Conservation (phyloP, 169 alveolate genomes). For the Cryptosporidium meleagridis region DNA sequence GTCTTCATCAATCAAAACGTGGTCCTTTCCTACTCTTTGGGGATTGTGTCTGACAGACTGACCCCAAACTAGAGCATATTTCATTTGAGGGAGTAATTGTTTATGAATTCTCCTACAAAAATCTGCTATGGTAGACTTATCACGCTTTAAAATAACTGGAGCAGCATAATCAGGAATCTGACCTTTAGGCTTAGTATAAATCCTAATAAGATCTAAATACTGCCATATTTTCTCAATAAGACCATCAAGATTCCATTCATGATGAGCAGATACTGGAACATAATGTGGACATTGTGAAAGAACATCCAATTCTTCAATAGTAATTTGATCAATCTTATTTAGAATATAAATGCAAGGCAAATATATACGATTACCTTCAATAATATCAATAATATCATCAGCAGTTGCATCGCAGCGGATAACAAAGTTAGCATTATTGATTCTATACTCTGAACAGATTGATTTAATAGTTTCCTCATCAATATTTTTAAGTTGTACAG, state of each 20-base stretch:
- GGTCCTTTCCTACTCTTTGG: slow-evolving; percentile 95
- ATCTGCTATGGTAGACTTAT: slow-evolving; percentile 85
- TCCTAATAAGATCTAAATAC: slow-evolving; percentile 94
- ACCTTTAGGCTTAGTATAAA: slow-evolving; percentile 99
- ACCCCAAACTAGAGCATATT: slow-evolving; percentile 99
- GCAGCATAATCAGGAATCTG: slow-evolving; percentile 95
- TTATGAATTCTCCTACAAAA: slow-evolving; percentile 86
- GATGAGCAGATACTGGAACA: slow-evolving; percentile 89
- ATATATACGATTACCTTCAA: slow-evolving; percentile 95
- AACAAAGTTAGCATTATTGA: slow-evolving; percentile 92
- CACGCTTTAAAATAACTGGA: slow-evolving; percentile 93
- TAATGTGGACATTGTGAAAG: slow-evolving; percentile 94
- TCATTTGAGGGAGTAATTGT: slow-evolving; percentile 87
- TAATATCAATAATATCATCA: slow-evolving; percentile 97
- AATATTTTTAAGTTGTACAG: slow-evolving; percentile 79
- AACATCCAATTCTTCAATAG: slow-evolving; percentile 92
- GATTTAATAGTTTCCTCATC: slow-evolving; percentile 86
- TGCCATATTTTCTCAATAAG: slow-evolving; percentile 97
- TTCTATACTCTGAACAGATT: slow-evolving; percentile 92
- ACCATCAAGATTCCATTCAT: slow-evolving; percentile 96
- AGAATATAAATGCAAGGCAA: slow-evolving; percentile 94
- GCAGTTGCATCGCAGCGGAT: slow-evolving; percentile 95
- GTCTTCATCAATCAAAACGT: slow-evolving; percentile 90
- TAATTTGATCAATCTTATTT: slow-evolving; percentile 92
- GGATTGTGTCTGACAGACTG: slow-evolving; percentile 96